Conservation (phyloP, 805 yeast genomes). For the Komagataella pastoris region DNA sequence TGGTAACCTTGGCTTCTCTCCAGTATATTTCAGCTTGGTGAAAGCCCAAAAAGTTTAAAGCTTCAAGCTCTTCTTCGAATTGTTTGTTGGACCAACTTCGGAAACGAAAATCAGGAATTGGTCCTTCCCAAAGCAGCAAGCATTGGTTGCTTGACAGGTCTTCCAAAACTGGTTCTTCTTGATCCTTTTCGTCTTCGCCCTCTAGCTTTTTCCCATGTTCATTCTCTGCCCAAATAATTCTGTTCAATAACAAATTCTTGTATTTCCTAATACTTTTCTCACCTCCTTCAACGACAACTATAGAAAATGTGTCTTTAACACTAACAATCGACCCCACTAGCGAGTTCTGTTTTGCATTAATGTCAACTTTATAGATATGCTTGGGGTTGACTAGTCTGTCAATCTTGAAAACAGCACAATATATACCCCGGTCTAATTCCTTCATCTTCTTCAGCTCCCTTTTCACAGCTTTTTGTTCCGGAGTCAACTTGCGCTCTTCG, state of each 20-base stretch:
- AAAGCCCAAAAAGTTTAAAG: slow-evolving; percentile 30
- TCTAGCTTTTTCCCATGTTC: slow-evolving; percentile 18
- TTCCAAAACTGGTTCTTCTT: slow-evolving; percentile 8
- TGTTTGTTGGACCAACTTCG: slow-evolving; percentile 57
- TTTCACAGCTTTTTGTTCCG: slow-evolving; percentile 45
- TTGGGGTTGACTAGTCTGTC: slow-evolving; percentile 44
- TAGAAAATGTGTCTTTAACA: slow-evolving; percentile 28
- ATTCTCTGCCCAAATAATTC: slow-evolving; percentile 61
- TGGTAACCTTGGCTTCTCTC: slow-evolving; percentile 22
- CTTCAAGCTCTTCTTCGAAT: slow-evolving; percentile 35
- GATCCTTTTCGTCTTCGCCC: slow-evolving; percentile 4
- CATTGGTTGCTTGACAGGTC: slow-evolving; percentile 33
- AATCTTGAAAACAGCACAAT: slow-evolving; percentile 46
- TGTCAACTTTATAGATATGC: slow-evolving; percentile 62
- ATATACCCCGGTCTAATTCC: slow-evolving; percentile 37
- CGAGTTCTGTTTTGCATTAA: slow-evolving; percentile 62
- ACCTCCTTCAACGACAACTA: slow-evolving; percentile 70
- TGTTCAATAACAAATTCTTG: slow-evolving; percentile 39
- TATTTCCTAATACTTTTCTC: slow-evolving; percentile 47
- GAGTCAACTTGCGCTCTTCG: slow-evolving; percentile 43
- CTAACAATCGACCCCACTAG: slow-evolving; percentile 51
- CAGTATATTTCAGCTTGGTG: slow-evolving; percentile 50
- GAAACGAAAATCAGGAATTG: slow-evolving; percentile 37
- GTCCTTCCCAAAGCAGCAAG: slow-evolving; percentile 60
- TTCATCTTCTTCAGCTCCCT: slow-evolving; percentile 26